phyloP scores from a whole-genome alignment of 331 rosid genomes.

The Stylosanthes scabra region DNA sequence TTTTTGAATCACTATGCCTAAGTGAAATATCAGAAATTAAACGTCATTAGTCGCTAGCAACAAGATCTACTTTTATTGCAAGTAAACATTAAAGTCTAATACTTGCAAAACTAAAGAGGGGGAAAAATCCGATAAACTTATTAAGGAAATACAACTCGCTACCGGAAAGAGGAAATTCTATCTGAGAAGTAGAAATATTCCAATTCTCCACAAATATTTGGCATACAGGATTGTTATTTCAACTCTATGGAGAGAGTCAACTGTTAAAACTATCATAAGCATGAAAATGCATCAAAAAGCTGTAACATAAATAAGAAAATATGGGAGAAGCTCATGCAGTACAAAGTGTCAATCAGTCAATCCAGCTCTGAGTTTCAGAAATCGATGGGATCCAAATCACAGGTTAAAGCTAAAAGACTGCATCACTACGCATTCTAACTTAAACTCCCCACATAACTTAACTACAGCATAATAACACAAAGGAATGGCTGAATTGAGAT shows the following conservation, averaged over 20 bases:
- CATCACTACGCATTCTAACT: constrained; percentile 21
- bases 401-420: constrained; percentile 35
- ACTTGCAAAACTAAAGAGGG: constrained; percentile 19
- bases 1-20: constrained; percentile 91
- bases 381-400: constrained; percentile 33
- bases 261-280: constrained; percentile 26
- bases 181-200: constrained; percentile 22
- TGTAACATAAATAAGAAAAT: constrained; percentile 19
- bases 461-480: constrained; percentile 17
- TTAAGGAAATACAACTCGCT: constrained; percentile 18
- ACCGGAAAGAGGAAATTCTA: constrained; percentile 9
- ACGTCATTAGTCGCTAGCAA: constrained; percentile 16
- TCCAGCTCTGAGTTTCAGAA: constrained; percentile 35
- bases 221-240: neutral
- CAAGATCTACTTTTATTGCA: constrained; percentile 25
- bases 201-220: constrained; percentile 22
- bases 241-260: constrained; percentile 17
- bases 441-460: constrained; percentile 22
- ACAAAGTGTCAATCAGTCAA: constrained; percentile 29
- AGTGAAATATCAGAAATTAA: constrained; percentile 37
- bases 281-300: constrained; percentile 17
- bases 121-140: constrained; percentile 11
- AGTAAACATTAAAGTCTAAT: constrained; percentile 20
- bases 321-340: constrained; percentile 26
- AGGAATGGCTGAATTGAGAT: neutral